Percentiles rank a stretch among this genome's conserved stretches.
These are phyloP conservation scores for Tricholoma hemisulphureum DNA, from an alignment of 768 basidiomycete species.

Conservation along the genomic window DNA sequence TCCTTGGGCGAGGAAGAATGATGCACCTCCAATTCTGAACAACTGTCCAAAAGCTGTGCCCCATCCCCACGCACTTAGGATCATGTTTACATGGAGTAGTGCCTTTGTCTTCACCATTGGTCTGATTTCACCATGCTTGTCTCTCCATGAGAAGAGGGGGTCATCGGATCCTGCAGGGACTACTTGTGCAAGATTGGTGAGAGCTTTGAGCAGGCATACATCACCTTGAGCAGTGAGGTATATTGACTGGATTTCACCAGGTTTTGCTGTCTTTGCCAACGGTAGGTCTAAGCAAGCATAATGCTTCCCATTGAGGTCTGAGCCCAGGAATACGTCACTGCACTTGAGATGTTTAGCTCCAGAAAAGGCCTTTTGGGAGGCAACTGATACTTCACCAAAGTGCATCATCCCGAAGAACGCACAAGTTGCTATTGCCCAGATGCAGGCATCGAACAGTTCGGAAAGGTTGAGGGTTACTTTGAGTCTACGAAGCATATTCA, in stretches of 20 bases:
- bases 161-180: constrained; percentile 19
- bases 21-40: constrained; percentile 44
- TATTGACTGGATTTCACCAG: too few relatives aligned
- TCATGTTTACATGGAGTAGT: constrained; percentile 27
- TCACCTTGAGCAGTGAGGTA: constrained; percentile 7
- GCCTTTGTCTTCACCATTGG: constrained; percentile 31
- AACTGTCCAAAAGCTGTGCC: constrained; percentile 40
- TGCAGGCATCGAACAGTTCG: too few relatives aligned
- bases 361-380: constrained; percentile 16
- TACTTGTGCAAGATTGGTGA: constrained; percentile 27
- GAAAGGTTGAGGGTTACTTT: neutral
- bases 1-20: constrained; percentile 28
- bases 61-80: constrained; percentile 22
- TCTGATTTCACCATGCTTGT: constrained; percentile 19
- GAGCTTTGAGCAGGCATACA: constrained; percentile 12
- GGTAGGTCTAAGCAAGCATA: constrained; percentile 26
- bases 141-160: constrained; percentile 37
- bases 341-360: too few relatives aligned
- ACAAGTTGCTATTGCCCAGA: too few relatives aligned
- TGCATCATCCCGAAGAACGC: constrained; percentile 41
- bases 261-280: neutral
- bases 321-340: constrained; percentile 13
- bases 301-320: constrained; percentile 22
- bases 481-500: constrained; percentile 7
- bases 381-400: constrained; percentile 35